These are phyloP conservation scores for Colletotrichum spaethianum DNA, from an alignment of 2,329 filamentous ascomycete genomes.

Conservation along the genomic window DNA sequence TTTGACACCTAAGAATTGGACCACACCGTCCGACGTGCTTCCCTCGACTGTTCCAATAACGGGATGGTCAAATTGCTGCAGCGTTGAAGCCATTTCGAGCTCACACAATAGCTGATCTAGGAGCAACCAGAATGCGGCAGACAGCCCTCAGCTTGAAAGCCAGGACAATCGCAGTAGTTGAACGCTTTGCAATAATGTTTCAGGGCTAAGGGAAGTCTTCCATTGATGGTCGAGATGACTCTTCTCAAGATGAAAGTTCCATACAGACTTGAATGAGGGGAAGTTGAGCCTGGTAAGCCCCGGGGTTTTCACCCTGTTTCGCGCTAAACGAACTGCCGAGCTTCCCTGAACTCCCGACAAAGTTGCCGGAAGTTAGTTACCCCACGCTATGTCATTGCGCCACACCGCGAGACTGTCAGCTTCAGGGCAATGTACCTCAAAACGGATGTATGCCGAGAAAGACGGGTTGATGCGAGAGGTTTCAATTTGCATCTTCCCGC, in stretches of 20 bases:
- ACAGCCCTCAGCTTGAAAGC: too few relatives aligned
- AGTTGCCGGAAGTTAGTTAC: background rate
- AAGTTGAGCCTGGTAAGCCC: background rate
- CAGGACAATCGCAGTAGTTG: background rate
- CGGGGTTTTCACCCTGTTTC: background rate
- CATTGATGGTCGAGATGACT: background rate
- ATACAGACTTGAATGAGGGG: background rate
- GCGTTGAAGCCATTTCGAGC: background rate
- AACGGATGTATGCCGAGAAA: too few relatives aligned
- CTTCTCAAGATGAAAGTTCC: background rate
- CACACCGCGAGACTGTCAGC: background rate
- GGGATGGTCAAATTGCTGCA: constrained; percentile 6
- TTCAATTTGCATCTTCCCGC: too few relatives aligned
- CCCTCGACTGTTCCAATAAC: constrained; percentile 24
- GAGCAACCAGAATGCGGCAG: background rate
- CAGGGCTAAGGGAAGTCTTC: background rate
- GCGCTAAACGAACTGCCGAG: background rate
- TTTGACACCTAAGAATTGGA: constrained; percentile 44
- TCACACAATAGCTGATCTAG: background rate
- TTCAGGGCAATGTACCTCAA: too few relatives aligned
- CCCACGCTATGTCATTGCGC: background rate
- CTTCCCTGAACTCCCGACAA: background rate
- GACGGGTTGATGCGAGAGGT: too few relatives aligned
- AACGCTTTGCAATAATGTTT: background rate
- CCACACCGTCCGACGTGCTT: constrained; percentile 24